Evolutionary conservation across 2,329 filamentous ascomycete species (phyloP), one percentile per base, ranked within the genome.

Genomic region (Venturia carpophila): DNA sequence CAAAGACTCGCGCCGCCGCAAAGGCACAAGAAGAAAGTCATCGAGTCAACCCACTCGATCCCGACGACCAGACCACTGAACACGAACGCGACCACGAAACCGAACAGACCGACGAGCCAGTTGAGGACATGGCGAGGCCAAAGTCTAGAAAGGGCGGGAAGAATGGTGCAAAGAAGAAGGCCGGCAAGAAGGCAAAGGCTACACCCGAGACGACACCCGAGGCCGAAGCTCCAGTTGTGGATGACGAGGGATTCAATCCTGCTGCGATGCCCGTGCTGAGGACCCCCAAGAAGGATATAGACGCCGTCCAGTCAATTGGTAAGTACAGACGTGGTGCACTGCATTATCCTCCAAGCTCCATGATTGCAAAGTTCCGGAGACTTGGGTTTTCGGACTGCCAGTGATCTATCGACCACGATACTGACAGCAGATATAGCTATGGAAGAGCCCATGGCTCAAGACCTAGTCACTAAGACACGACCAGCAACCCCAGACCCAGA

Each of bases 101-200:
- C 19, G 43, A 63, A 52, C 19, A 63, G 24, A 19, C 5, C 42
- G 24, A 63, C 43, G 47, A 47, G 3, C n/a, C 41, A 55, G 15
- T 21, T 24, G 45, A 49, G 17, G 47, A 63, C n/a, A 63, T 47
- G 62, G 7, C 34, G 21, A 52, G 24, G 24, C 34, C 42, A 37
- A 63, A 63, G 45, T 30, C 41, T 19, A 37, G 34, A 19, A 63
- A 63, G 45, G 62, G 41, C 34, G 41, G 42, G 27, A 52, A 63
- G 62, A 63, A 47, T 49, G 43, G 34, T 30, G 62, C 34, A 43
- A 62, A 63, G 45, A 39, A 55, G n/a, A 52, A 63, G 41, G 45
- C 39, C n/a, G 17, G 1, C 21, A 49, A 47, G 24, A 47, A 63
- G 43, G 43, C 11, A 17, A 52, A 27, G 41, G 15, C 6, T 10